phyloP scores from a whole-genome alignment of 2,329 filamentous ascomycete genomes.

The Meredithiella fracta region DNA sequence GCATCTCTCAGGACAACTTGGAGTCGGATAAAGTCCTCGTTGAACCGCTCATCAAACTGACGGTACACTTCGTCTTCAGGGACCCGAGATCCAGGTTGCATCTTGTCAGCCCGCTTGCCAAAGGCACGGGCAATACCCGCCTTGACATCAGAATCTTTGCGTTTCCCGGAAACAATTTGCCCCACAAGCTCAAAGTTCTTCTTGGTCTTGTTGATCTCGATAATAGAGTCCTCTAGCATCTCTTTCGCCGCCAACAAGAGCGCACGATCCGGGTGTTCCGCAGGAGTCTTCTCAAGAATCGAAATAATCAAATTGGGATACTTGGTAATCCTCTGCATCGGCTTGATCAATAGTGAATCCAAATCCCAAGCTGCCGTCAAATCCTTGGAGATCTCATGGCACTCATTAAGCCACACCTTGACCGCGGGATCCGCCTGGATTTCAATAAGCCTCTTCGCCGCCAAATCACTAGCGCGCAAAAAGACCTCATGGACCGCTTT shows the following conservation, averaged over 20 bases:
- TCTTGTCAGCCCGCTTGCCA: constrained; percentile 72
- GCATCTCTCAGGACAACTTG: constrained; percentile 87
- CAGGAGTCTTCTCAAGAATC: constrained; percentile 61
- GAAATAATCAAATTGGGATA: constrained; percentile 77
- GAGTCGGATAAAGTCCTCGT: constrained; percentile 78
- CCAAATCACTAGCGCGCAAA: constrained; percentile 45
- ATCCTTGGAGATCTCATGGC: constrained; percentile 80
- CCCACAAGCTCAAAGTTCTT: constrained; percentile 87
- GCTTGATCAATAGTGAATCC: constrained; percentile 92
- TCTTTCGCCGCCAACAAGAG: constrained; percentile 40
- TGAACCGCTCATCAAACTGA: constrained; percentile 69
- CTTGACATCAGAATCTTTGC: constrained; percentile 76
- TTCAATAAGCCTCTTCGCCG: constrained; percentile 42
- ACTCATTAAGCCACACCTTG: constrained; percentile 82
- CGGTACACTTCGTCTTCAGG: constrained; percentile 72
- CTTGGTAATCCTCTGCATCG: constrained; percentile 84
- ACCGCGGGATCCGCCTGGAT: constrained; percentile 48
- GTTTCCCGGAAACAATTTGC: constrained; percentile 62
- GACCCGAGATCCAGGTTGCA: constrained; percentile 43
- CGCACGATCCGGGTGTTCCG: constrained; percentile 66
- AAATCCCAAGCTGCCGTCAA: constrained; percentile 89
- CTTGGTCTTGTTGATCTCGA: constrained; percentile 89
- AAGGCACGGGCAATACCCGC: constrained; percentile 78
- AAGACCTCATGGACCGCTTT: constrained; percentile 45
- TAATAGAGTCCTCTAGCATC: constrained; percentile 47